Evolutionary conservation across 2,329 filamentous ascomycete species (phyloP).

Genomic region (Trichoderma polysporum): DNA sequence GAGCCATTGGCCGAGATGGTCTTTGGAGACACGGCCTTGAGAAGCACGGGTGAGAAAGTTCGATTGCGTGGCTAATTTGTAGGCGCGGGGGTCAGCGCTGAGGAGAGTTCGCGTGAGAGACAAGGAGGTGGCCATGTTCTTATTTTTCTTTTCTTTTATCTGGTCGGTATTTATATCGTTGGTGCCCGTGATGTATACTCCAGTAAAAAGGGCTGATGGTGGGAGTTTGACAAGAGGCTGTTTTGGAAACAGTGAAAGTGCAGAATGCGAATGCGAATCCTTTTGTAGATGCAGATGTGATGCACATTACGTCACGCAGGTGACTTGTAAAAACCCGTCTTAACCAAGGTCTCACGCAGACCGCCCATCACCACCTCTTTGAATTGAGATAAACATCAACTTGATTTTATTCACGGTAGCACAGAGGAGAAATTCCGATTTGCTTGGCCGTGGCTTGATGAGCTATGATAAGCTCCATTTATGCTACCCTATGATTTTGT

Average conservation of each 20-base stretch:
- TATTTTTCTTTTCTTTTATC: too few relatives aligned
- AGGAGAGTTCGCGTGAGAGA: conserved; percentile 60
- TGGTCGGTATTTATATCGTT: not conserved
- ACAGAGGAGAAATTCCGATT: not conserved
- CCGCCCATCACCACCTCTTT: not conserved
- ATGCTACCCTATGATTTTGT: not conserved
- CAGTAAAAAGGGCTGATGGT: not conserved
- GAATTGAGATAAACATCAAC: not conserved
- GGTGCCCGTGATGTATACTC: too few relatives aligned
- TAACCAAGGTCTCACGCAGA: not conserved
- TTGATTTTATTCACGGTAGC: not conserved
- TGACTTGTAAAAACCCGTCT: not conserved
- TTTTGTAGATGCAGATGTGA: not conserved
- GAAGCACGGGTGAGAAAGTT: conserved; percentile 66
- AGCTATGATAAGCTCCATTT: not conserved
- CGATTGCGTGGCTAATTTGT: conserved; percentile 60
- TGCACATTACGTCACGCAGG: conserved; percentile 3
- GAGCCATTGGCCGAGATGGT: conserved; percentile 63
- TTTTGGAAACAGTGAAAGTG: not conserved
- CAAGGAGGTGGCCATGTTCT: conserved; percentile 17
- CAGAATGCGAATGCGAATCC: not conserved
- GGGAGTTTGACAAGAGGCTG: not conserved
- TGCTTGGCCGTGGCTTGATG: not conserved
- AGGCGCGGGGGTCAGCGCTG: conserved; percentile 45
- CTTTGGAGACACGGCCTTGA: conserved; percentile 57